These are phyloP conservation scores for Onygenales sp. DNA, from an alignment of 2,329 filamentous ascomycete genomes.

Conservation along the genomic window DNA sequence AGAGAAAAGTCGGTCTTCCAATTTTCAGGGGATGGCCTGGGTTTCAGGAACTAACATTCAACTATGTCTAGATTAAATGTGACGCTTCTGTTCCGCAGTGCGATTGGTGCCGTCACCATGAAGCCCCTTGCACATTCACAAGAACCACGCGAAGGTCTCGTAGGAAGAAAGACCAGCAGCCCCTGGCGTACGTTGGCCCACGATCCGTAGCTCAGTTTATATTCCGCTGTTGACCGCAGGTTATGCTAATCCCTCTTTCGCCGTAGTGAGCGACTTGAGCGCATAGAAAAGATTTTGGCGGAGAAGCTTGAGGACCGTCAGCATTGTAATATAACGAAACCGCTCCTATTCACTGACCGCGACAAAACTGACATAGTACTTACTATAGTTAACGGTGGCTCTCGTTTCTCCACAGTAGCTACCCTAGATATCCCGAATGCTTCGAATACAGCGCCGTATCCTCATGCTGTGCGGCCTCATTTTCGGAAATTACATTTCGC, in stretches of 20 bases:
- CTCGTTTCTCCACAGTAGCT: no score
- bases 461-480: constrained; percentile 6
- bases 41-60: not conserved
- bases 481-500: constrained; percentile 36
- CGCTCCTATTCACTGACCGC: not conserved
- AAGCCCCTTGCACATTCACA: constrained; percentile 39
- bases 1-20: constrained; percentile 33
- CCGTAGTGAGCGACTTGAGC: constrained; percentile 2
- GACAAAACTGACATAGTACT: not conserved
- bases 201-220: no score
- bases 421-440: not conserved
- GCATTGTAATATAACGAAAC: not conserved
- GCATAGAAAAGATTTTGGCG: constrained; percentile 4
- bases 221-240: not conserved
- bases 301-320: constrained; percentile 8
- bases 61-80: constrained; percentile 39
- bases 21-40: constrained; percentile 2
- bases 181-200: no score
- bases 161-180: constrained; percentile 12
- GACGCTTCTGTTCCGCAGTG: constrained; percentile 35
- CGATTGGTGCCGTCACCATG: constrained; percentile 44
- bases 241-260: constrained; percentile 16
- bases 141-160: constrained; percentile 18
- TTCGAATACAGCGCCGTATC: not conserved
- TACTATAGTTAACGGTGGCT: no score